Conservation (phyloP, 352 stramenopile genomes). For the Paralagenidium karlingii region DNA sequence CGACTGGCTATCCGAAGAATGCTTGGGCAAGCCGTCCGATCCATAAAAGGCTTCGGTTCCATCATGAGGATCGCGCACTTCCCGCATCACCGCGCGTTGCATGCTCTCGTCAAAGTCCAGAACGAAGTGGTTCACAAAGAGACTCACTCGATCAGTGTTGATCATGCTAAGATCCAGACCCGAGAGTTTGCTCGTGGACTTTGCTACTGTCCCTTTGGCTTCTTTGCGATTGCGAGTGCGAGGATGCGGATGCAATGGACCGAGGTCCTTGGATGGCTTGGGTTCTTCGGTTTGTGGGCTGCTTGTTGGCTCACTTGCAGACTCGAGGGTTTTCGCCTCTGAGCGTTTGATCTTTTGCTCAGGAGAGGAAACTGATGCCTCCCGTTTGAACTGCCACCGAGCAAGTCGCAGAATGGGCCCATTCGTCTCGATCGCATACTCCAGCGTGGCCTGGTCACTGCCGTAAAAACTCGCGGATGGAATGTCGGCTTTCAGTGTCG, state of each 20-base stretch:
- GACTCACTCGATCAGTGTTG: constrained; percentile 20
- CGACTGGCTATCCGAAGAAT: background rate
- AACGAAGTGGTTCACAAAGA: constrained; percentile 22
- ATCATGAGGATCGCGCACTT: too few species aligned
- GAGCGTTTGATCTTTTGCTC: too few species aligned
- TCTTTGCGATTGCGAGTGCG: too few species aligned
- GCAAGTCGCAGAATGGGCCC: constrained; percentile 32
- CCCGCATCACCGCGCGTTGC: constrained; percentile 13
- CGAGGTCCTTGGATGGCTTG: background rate
- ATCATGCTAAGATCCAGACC: constrained; percentile 17
- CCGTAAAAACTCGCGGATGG: constrained; percentile 36
- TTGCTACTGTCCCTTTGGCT: too few species aligned
- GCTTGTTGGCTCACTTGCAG: background rate
- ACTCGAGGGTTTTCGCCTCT: too few species aligned
- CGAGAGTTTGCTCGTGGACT: constrained; percentile 1
- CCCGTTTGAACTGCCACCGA: constrained; percentile 23
- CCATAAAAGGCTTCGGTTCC: background rate
- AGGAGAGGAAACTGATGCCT: too few species aligned
- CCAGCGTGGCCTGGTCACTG: constrained; percentile 40
- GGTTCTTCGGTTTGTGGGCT: background rate
- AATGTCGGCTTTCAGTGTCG: constrained; percentile 38
- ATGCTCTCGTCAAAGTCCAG: constrained; percentile 15
- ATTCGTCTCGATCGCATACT: constrained; percentile 52
- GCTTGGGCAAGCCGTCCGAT: background rate
- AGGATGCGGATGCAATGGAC: background rate